phyloP scores from a whole-genome alignment of 129 eudicot genomes.

The Pseudognaphalium luteoalbum region DNA sequence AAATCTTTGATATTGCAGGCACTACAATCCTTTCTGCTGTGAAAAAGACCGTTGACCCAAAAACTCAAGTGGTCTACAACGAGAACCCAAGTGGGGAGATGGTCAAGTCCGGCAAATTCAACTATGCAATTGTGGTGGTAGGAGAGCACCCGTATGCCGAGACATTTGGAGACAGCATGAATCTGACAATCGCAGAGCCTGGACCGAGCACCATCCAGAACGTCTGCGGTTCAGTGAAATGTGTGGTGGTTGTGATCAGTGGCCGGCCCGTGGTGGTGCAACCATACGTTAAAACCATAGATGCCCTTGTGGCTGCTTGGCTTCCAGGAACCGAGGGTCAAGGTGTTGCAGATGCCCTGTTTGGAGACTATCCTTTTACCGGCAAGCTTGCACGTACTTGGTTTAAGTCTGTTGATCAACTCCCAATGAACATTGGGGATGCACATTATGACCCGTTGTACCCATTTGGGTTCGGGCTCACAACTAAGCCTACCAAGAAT shows the following conservation, averaged over 20 bases:
- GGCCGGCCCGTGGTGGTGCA: slow-evolving; percentile 78
- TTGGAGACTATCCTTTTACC: slow-evolving; percentile 73
- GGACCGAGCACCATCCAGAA: slow-evolving; percentile 58
- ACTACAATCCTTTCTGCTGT: slow-evolving; percentile 76
- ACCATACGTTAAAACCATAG: slow-evolving; percentile 54
- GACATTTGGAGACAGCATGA: slow-evolving; percentile 64
- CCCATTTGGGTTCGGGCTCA: slow-evolving; percentile 72
- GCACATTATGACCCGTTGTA: slow-evolving; percentile 70
- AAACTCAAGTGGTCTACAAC: slow-evolving; percentile 56
- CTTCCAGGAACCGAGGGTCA: slow-evolving; percentile 82
- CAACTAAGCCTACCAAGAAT: slow-evolving; percentile 43
- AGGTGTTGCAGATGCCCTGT: slow-evolving; percentile 72
- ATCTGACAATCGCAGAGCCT: slow-evolving; percentile 60
- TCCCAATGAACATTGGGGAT: slow-evolving; percentile 84
- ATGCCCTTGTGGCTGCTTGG: slow-evolving; percentile 85
- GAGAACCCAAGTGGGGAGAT: slow-evolving; percentile 53
- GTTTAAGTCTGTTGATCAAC: slow-evolving; percentile 80
- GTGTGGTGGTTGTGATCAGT: slow-evolving; percentile 65
- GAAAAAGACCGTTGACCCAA: slow-evolving; percentile 53
- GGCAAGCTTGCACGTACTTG: slow-evolving; percentile 74
- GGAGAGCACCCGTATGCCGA: slow-evolving; percentile 88
- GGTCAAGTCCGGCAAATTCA: slow-evolving; percentile 56
- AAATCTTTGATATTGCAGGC: slow-evolving; percentile 39
- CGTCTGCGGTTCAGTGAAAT: slow-evolving; percentile 62
- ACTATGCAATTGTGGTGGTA: slow-evolving; percentile 75